Evolutionary conservation across 306 rosid genomes (phyloP).

Genomic region (Prunus fruticosa): DNA sequence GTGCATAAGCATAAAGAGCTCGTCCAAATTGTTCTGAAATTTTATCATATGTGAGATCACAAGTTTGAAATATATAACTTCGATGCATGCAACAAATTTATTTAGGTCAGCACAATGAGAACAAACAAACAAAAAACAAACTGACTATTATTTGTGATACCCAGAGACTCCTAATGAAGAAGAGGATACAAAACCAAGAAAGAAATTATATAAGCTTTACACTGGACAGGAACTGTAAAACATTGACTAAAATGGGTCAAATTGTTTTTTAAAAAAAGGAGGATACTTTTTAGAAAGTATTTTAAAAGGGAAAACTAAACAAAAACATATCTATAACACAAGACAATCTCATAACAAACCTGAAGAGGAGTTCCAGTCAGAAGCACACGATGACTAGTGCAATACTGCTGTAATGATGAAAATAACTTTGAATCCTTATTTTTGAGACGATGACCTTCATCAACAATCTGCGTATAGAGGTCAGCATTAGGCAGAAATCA

Average conservation of each 20-base stretch:
- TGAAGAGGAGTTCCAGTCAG: constrained; percentile 99
- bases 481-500: constrained; percentile 28
- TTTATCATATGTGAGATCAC: constrained; percentile 27
- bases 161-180: not conserved
- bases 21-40: constrained; percentile 96
- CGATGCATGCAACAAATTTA: constrained; percentile 16
- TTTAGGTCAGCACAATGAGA: not conserved
- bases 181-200: not conserved
- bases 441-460: constrained; percentile 98
- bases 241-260: not conserved
- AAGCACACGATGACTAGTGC: constrained; percentile 76
- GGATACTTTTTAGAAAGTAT: not conserved
- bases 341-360: constrained; percentile 50
- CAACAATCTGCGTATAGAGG: constrained; percentile 64
- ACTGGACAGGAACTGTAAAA: not conserved
- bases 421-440: constrained; percentile 96
- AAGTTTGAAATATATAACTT: constrained; percentile 26
- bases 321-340: constrained; percentile 9
- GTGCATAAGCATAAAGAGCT: constrained; percentile 99
- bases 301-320: constrained; percentile 9
- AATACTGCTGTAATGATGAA: constrained; percentile 87
- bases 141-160: not conserved
- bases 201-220: not conserved
- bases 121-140: constrained; percentile 1
- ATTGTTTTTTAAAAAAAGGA: not conserved